A percentile compares a stretch with the other conserved stretches of the same genome.
phyloP scores from a whole-genome alignment of 2,329 filamentous ascomycete species.

The Hymenoscyphus linearis region DNA sequence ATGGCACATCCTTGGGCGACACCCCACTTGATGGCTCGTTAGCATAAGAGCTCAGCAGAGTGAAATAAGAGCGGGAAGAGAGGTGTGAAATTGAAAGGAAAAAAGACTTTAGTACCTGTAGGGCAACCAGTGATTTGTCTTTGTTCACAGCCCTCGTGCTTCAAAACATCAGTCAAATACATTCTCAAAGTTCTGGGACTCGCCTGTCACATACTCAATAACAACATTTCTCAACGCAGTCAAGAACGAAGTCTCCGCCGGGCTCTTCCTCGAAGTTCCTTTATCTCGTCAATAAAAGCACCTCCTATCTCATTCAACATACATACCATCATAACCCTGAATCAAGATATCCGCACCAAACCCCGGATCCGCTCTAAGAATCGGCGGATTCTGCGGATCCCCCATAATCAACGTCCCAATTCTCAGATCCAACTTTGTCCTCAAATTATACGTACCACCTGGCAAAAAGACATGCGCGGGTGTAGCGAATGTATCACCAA shows the following conservation, averaged over 20 bases:
- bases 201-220: neutral
- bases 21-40: conserved; percentile 30
- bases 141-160: neutral
- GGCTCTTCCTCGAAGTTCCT: neutral
- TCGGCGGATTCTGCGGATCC: conserved; percentile 64
- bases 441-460: neutral
- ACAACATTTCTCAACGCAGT: neutral
- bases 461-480: conserved; percentile 3
- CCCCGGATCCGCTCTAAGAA: conserved; percentile 62
- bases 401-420: conserved; percentile 53
- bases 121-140: neutral
- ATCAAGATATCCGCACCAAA: conserved; percentile 42
- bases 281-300: neutral
- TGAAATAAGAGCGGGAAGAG: neutral
- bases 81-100: neutral
- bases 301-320: neutral
- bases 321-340: conserved; percentile 22
- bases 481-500: neutral
- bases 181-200: neutral
- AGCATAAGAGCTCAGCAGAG: neutral
- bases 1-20: conserved; percentile 33
- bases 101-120: neutral
- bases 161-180: neutral
- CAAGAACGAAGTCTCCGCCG: neutral
- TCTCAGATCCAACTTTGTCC: neutral